Conservation (phyloP, 2,329 filamentous ascomycete species). For the Colletotrichum camelliae region DNA sequence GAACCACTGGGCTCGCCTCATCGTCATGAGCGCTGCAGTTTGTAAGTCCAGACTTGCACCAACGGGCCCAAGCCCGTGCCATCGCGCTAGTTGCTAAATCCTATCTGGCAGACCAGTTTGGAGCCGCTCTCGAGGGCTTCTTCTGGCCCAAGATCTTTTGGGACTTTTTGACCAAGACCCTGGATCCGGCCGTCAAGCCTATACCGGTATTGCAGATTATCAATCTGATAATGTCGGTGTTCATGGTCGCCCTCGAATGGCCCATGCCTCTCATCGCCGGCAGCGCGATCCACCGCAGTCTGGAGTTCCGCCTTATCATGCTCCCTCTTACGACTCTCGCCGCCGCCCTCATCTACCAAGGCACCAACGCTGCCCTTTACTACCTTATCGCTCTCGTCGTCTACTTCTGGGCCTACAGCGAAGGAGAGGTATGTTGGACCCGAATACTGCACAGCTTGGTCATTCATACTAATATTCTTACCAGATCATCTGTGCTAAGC, state of each 20-base stretch:
- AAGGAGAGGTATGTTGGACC: slow-evolving; percentile 77
- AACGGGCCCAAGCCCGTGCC: neutral
- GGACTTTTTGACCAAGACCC: slow-evolving; percentile 92
- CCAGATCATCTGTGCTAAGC: slow-evolving; percentile 71
- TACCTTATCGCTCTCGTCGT: slow-evolving; percentile 84
- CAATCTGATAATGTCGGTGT: slow-evolving; percentile 82
- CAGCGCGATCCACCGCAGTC: slow-evolving; percentile 79
- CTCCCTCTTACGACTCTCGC: slow-evolving; percentile 80
- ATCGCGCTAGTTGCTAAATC: slow-evolving; percentile 28
- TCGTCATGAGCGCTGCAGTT: slow-evolving; percentile 82
- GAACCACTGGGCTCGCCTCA: slow-evolving; percentile 97
- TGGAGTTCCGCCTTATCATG: slow-evolving; percentile 83
- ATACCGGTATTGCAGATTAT: slow-evolving; percentile 88
- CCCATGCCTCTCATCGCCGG: slow-evolving; percentile 81
- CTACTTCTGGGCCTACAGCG: slow-evolving; percentile 97
- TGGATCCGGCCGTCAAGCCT: slow-evolving; percentile 85
- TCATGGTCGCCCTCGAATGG: slow-evolving; percentile 89
- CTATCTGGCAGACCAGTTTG: slow-evolving; percentile 75
- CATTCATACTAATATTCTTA: slow-evolving; percentile 20
- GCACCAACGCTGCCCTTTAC: slow-evolving; percentile 90
- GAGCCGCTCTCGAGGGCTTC: slow-evolving; percentile 82
- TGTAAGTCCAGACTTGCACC: slow-evolving; percentile 57
- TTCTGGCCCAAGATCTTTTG: slow-evolving; percentile 99
- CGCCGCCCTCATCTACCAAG: slow-evolving; percentile 85
- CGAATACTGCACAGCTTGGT: neutral